Evolutionary conservation across 2,329 filamentous ascomycete species (phyloP), one percentile per base, ranked within the genome.

Genomic region (Sporothrix pseudoabietina): DNA sequence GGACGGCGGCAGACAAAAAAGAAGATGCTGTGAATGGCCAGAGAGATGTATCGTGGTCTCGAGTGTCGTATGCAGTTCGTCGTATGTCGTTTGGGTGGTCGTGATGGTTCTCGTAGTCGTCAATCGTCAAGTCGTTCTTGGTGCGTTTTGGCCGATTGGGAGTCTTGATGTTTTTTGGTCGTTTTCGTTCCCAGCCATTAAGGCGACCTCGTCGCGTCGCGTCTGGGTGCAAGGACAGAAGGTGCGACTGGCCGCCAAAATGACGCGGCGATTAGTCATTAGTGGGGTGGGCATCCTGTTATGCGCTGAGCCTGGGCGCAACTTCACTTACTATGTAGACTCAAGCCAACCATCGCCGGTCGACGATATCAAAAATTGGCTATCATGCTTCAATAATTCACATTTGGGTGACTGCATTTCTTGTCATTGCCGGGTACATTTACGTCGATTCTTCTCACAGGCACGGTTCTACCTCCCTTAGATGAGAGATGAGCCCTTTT

Each of bases 141-240:
- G 30, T 55, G 8, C 4, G 3, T 68, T 49, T 68, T 52, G 30
- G 55, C 4, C 3, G 19, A 39, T 32, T 52, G 14, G 32, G 32
- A 10, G 22, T 6, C 19, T 49, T 26, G 39, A 57, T 49, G 32
- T 52, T 59, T 41, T 30, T 41, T 52, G 44, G 44, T 35, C 14
- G 14, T 69, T 41, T 55, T 54, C 66, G n/a, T 10, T 35, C 55
- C 55, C 30, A 26, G 47, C 30, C 65, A 16, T 61, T 52, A 19
- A 32, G 55, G 19, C 32, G n/a, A 32, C n/a, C 26, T 68, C 16
- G 66, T 59, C 72, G 72, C 72, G 72, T 73, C 72, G 72, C 55
- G 68, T 73, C 44, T 65, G 19, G 41, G 35, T 63, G 41, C 41
- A 57, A 19, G 39, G 35, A 49, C 6, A 52, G 63, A 68, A 68